phyloP scores from a whole-genome alignment of 2,329 filamentous ascomycete species.

The Moelleriella libera region DNA sequence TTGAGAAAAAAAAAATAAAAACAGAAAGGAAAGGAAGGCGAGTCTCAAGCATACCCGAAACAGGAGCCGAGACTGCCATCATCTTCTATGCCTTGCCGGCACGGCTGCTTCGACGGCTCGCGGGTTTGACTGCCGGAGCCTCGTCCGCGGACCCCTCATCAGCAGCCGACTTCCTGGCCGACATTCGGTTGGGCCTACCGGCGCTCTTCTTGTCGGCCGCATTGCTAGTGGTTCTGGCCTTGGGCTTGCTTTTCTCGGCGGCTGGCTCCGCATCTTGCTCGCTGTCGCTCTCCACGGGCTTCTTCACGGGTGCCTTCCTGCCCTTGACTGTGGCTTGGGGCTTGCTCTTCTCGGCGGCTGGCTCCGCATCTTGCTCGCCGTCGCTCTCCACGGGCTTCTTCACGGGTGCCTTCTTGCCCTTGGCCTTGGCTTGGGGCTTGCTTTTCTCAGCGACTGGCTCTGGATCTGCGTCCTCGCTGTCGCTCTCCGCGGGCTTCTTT shows the following conservation, averaged over 20 bases:
- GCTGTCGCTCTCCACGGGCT: not conserved
- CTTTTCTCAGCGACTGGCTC: conserved; percentile 3
- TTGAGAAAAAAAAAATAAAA: too few relatives aligned
- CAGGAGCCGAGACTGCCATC: too few relatives aligned
- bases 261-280: not conserved
- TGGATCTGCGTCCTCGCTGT: not conserved
- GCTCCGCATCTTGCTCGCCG: not conserved
- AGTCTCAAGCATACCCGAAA: too few relatives aligned
- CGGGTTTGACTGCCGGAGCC: conserved; percentile 15
- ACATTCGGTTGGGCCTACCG: conserved; percentile 1
- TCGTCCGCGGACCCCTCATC: conserved; percentile 4
- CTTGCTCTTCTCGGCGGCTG: conserved; percentile 4
- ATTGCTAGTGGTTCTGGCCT: conserved; percentile 3
- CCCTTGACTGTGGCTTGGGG: conserved; percentile 1
- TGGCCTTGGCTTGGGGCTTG: conserved; percentile 2
- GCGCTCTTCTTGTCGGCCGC: conserved; percentile 1
- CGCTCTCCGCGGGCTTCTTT: conserved; percentile 1
- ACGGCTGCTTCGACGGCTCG: conserved; percentile 7
- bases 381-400: conserved; percentile 1
- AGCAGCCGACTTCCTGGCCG: conserved; percentile 1
- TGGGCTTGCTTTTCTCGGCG: conserved; percentile 4
- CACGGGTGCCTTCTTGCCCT: conserved; percentile 3
- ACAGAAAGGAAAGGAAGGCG: too few relatives aligned
- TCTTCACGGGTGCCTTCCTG: conserved; percentile 4
- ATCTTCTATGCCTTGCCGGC: conserved; percentile 10